A percentile compares a stretch with the other conserved stretches of the same genome.
Evolutionary conservation across 176 grass and related monocot species (phyloP).

Genomic region (Juncus inflexus): DNA sequence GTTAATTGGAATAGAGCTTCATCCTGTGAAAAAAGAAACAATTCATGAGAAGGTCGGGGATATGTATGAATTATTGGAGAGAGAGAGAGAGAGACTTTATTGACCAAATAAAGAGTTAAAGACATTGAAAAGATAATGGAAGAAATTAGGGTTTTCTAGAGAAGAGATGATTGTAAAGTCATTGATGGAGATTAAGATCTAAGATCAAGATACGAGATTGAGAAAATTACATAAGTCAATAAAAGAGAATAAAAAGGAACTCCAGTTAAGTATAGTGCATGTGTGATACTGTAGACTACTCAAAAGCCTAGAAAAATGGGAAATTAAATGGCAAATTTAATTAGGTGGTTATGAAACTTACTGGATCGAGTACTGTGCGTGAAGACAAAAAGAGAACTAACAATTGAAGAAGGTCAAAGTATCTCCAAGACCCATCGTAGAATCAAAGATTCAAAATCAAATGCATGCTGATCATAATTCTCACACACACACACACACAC

Average conservation of each 20-base stretch:
- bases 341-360: conserved; percentile 15
- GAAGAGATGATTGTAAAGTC: not conserved
- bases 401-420: not conserved
- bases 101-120: not conserved
- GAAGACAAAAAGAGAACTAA: conserved; percentile 11
- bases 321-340: not conserved
- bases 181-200: conserved; percentile 1
- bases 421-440: not conserved
- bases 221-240: too few relatives aligned
- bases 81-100: not conserved
- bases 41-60: not conserved
- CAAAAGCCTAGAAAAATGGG: conserved; percentile 7
- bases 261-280: not conserved
- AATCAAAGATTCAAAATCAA: conserved; percentile 10
- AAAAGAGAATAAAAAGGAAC: too few relatives aligned
- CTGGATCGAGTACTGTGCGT: not conserved
- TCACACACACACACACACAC: too few relatives aligned
- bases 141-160: conserved; percentile 11
- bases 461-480: conserved; percentile 6
- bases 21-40: conserved; percentile 15
- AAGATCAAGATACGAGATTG: too few relatives aligned
- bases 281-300: not conserved
- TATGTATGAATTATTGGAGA: not conserved
- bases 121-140: not conserved
- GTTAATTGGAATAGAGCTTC: conserved; percentile 2